Evolutionary conservation across 2,329 filamentous ascomycete species (phyloP).

Genomic region (Colletotrichum higginsianum): DNA sequence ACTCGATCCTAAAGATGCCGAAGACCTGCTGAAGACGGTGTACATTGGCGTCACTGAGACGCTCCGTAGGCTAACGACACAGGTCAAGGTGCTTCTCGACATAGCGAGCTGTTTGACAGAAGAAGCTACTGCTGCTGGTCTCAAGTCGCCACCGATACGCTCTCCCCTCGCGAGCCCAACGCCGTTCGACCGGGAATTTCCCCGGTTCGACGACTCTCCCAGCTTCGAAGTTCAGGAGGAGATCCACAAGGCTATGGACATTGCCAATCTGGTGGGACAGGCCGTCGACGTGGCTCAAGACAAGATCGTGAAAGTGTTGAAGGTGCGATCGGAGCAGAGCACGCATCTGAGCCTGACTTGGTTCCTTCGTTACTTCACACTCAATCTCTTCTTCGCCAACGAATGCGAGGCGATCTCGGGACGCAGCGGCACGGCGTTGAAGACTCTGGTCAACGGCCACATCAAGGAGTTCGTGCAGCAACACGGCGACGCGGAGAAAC

Average conservation of each 20-base stretch:
- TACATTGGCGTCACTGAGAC: conserved; percentile 93
- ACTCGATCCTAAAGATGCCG: conserved; percentile 86
- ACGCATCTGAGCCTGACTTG: conserved; percentile 75
- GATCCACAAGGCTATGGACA: conserved; percentile 81
- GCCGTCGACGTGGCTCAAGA: conserved; percentile 87
- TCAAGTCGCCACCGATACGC: conserved; percentile 64
- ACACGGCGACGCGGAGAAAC: conserved; percentile 80
- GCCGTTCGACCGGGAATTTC: conserved; percentile 42
- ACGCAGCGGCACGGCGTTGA: conserved; percentile 80
- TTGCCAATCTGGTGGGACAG: conserved; percentile 83
- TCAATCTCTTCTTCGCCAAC: conserved; percentile 87
- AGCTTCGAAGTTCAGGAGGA: conserved; percentile 77
- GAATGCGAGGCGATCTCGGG: conserved; percentile 90
- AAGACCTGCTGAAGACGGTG: conserved; percentile 84
- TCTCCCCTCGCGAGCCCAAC: conserved; percentile 69
- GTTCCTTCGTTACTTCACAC: conserved; percentile 86
- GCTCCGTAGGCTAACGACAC: conserved; percentile 85
- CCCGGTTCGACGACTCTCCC: conserved; percentile 30
- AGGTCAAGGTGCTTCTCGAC: conserved; percentile 95
- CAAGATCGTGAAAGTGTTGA: conserved; percentile 81
- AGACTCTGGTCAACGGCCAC: conserved; percentile 84
- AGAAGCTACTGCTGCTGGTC: conserved; percentile 51
- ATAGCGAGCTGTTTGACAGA: conserved; percentile 83
- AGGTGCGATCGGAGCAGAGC: conserved; percentile 82
- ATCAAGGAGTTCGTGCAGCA: conserved; percentile 85